Evolutionary conservation across 2,329 filamentous ascomycete genomes (phyloP), one percentile per base, ranked within the genome.

Genomic region (Sporothrix curviconia): DNA sequence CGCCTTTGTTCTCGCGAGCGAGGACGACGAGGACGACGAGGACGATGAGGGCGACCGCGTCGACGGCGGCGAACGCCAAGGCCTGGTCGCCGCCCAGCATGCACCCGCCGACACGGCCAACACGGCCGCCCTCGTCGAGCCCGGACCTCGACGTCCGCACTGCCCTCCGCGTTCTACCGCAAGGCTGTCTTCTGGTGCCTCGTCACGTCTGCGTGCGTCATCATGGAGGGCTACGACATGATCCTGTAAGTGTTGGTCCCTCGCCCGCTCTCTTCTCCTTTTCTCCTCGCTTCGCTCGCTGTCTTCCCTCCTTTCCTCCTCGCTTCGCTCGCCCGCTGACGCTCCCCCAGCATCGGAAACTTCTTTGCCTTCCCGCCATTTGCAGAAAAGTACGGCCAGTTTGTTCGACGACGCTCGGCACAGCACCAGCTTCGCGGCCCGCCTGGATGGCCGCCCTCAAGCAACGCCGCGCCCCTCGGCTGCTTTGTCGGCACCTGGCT

Each of bases 381-480:
- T 34, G 59, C 60, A 3, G 56, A 56, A 34, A 64, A 66, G 42
- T 70, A 67, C 47, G 70, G 69, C 7, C 62, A 64, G 36, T 69
- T 64, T 50, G 64, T 66, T n/a, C 46, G 66, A 65, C 19, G 60
- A 56, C 7, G 46, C 63, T 24, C 66, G 66, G 17, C 62, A 62
- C 7, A n/a, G n/a, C 71, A 70, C 52, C 67, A 79, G 60, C 67
- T 82, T 25, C n/a, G n/a, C 68, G 74, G 0, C 73, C 76, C 0
- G 62, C 72, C 0, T 82, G 80, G 80, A 78, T 81, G 63, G 72
- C 76, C 3, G 77, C 72, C 0, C 65, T 82, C 0, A 68, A n/a
- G 69, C 25, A 65, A 64, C 59, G 60, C 59, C 55, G 49, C 73
- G 0, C 66, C 70, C 15, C 71, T 76, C 8, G 79, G 79, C 4